Base-by-base conservation (phyloP, 306 rosid species). In the Acacia acuminata region DNA sequence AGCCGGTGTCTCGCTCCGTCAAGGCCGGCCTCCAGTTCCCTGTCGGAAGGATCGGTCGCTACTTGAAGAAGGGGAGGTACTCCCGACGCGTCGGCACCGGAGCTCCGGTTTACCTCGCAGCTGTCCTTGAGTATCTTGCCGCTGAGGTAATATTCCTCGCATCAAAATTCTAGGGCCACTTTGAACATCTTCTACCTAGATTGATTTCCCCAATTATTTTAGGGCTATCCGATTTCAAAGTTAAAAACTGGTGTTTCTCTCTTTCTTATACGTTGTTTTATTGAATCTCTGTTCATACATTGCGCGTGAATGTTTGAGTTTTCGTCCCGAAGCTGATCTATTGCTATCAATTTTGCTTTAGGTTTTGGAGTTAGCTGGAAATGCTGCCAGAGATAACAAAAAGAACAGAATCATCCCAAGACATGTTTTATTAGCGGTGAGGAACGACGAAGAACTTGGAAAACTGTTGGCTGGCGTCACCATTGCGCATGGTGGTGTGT, bases 31-130 rank as follows among this genome's bases (percentile, higher is more conserved):
- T 68, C 25, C 73, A 68, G 48, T 68, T 68, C 8, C 73, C 73
- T 4, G 73, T 68, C 14, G 73, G 73, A 8, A 43, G 73, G 47
- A 68, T 68, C 73, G 73, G 73, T 17, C 73, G 73, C 25, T 68
- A 68, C 48, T 40, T 68, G 27, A 68, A 68, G 73, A 68, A 68
- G 47, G 73, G 73, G 1, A 8, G 73, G 25, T 68, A 68, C 12
- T 38, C 73, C 24, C 73, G 20, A 38, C 73, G 73, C 5, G 73
- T 68, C 4, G 73, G 73, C 30, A 20, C 48, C 48, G 73, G 73
- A 36, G 48, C 73, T 38, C 72, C 72, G 25, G 47, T 67, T 8
- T 67, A 67, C 47, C 72, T 67, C 27, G 72, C 72, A 7, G 72
- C 72, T 8, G 72, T 67, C 8, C 72, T 67, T 7, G 72, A 67